These are phyloP conservation scores for Sambucus nigra DNA, from an alignment of 129 eudicot genomes.

Conservation along the genomic window DNA sequence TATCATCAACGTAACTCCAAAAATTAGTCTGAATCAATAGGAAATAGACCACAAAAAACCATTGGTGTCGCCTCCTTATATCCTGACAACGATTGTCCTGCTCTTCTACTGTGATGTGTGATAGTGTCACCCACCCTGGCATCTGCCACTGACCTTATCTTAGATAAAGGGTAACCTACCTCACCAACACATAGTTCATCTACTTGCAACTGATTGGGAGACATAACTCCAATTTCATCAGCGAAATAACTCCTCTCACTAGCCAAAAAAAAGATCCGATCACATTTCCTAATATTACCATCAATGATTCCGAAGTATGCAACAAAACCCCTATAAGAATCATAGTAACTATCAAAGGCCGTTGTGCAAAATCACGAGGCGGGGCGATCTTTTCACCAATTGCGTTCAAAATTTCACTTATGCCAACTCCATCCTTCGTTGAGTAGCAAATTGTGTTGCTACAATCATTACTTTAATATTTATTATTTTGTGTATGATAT, in stretches of 20 bases:
- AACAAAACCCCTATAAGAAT: slow-evolving; percentile 91
- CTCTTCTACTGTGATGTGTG: slow-evolving; percentile 68
- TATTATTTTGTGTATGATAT: too few relatives aligned
- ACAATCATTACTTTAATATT: too few relatives aligned
- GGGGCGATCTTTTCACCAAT: slow-evolving; percentile 81
- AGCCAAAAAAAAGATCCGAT: slow-evolving; percentile 83
- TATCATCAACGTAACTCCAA: too few relatives aligned
- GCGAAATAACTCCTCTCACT: slow-evolving; percentile 94
- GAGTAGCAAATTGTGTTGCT: slow-evolving; percentile 90
- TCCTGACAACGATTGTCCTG: slow-evolving; percentile 80
- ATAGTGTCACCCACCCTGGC: slow-evolving; percentile 99
- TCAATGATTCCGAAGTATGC: slow-evolving; percentile 95
- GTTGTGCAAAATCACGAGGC: slow-evolving; percentile 63
- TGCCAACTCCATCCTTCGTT: slow-evolving; percentile 98
- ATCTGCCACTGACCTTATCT: slow-evolving; percentile 95
- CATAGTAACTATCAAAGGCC: slow-evolving; percentile 96
- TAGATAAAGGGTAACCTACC: slow-evolving; percentile 97
- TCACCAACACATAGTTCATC: slow-evolving; percentile 89
- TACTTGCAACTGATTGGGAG: slow-evolving; percentile 92
- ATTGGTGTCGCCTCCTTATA: slow-evolving; percentile 94
- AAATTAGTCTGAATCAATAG: slow-evolving; percentile 94
- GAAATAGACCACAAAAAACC: slow-evolving; percentile 99
- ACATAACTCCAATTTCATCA: slow-evolving; percentile 93
- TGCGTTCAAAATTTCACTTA: slow-evolving; percentile 69
- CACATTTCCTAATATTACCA: slow-evolving; percentile 86